Conservation (phyloP, 2,329 filamentous ascomycete species). For the Cytospora paraplurivora region DNA sequence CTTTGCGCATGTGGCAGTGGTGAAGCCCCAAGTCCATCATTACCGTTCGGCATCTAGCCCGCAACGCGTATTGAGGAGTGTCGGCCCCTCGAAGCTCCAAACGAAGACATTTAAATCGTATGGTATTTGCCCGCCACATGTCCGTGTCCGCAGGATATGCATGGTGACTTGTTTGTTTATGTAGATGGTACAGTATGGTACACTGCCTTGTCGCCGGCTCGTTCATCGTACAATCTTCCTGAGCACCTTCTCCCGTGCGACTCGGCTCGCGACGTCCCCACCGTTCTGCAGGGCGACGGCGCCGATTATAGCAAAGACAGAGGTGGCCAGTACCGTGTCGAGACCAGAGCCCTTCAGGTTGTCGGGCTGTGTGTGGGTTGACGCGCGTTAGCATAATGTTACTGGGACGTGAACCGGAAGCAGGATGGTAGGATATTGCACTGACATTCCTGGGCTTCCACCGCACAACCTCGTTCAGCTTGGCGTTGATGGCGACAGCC, state of each 20-base stretch:
- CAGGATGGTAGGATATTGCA: slow-evolving; percentile 14
- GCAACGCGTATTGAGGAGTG: not conserved
- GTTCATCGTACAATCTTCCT: slow-evolving; percentile 37
- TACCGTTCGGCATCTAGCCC: not conserved
- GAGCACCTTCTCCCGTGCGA: slow-evolving; percentile 78
- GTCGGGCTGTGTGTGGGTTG: slow-evolving; percentile 51
- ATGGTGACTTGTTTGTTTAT: not conserved
- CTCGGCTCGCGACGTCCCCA: slow-evolving; percentile 71
- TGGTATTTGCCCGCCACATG: not conserved
- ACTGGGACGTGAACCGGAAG: slow-evolving; percentile 4
- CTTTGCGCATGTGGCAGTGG: too few relatives aligned
- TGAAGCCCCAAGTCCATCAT: not conserved
- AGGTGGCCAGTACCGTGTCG: slow-evolving; percentile 72
- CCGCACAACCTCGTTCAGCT: slow-evolving; percentile 73
- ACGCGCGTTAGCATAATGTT: slow-evolving; percentile 4
- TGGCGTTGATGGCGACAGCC: slow-evolving; percentile 68
- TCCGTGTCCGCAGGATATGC: not conserved
- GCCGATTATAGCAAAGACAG: slow-evolving; percentile 83
- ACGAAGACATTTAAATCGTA: not conserved
- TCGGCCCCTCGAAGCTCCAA: not conserved
- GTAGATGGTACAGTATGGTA: slow-evolving; percentile 17
- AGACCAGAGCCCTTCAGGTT: slow-evolving; percentile 74
- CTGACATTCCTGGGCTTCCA: slow-evolving; percentile 86
- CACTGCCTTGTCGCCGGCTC: slow-evolving; percentile 2
- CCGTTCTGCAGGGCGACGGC: slow-evolving; percentile 89